Evolutionary conservation across 208 protist species (phyloP), one percentile per base, ranked within the genome.

Genomic region (Trypanosoma brucei): DNA sequence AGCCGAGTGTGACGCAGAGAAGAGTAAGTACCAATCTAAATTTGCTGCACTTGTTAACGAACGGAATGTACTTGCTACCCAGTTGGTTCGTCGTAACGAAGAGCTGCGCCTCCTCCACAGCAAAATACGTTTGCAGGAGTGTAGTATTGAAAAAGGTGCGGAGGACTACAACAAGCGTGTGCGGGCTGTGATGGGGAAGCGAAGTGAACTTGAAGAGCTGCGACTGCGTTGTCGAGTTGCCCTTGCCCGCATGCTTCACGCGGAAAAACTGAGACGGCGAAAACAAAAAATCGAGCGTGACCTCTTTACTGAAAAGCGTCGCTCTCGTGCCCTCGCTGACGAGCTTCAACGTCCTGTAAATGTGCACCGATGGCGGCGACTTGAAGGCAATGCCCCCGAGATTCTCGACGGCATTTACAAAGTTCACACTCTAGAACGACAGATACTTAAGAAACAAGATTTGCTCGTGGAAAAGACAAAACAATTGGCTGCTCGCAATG

Each of bases 291-390:
- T 98, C n/a, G 79, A 98, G 68, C 80, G 86, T 39, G 82, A 96
- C 59, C 80, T 99, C 33, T 74, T 98, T 48, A 75, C 86, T 45
- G 93, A 98, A 68, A 77, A 84, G 11, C 88, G 78, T 9, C 94
- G 95, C 11, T 88, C 90, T 30, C 92, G 95, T 31, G 98, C 97
- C 6, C 78, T 99, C 22, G 83, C 81, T 0, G 96, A 99, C 61
- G 98, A 99, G 77, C 79, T 99, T 1, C 78, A 98, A 75, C 98
- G 94, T 40, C 97, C 97, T 14, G 96, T 98, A 68, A 99, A 99
- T 76, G 88, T 99, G 30, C 98, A 99, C 78, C 76, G 97, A 54
- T 99, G 98, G 98, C 83, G 98, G 39, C 92, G 92, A 52, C 74
- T 99, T 9, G 96, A 99, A 57, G 98, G 97, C 40, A 95, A 86